Evolutionary conservation across 768 basidiomycete genomes (phyloP).

Genomic region (Tulasnella sp.): DNA sequence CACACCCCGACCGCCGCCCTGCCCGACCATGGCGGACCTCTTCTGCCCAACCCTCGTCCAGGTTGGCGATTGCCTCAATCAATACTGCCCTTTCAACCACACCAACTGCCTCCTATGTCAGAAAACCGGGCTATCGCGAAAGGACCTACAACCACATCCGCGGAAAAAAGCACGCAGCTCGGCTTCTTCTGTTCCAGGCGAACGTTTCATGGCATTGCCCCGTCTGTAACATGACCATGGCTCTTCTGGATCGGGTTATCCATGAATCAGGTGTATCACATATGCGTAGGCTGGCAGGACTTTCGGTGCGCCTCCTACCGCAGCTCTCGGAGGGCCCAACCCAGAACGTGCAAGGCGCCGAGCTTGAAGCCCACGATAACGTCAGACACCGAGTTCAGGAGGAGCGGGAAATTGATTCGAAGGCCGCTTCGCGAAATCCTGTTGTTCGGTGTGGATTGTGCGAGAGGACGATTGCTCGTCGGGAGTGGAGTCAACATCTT

Average conservation of each 20-base stretch:
- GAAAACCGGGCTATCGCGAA: background rate
- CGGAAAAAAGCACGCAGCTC: background rate
- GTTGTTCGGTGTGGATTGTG: background rate
- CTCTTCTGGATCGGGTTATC: background rate
- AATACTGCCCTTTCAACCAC: background rate
- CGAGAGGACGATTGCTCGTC: background rate
- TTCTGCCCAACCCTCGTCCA: background rate
- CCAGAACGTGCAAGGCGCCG: background rate
- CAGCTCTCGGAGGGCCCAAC: background rate
- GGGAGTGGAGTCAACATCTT: background rate
- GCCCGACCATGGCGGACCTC: background rate
- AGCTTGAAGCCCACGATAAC: background rate
- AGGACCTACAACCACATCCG: background rate
- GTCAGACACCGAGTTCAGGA: background rate
- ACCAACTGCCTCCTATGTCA: background rate
- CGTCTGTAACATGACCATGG: background rate
- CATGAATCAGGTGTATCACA: too few relatives aligned
- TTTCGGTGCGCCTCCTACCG: background rate
- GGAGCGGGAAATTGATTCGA: background rate
- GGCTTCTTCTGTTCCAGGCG: background rate
- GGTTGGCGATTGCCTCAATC: background rate
- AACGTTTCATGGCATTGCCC: background rate
- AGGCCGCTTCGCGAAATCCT: background rate
- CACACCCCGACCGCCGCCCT: background rate
- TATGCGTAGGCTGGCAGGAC: background rate